phyloP scores from a whole-genome alignment of 306 rosid genomes.

The Adenanthera pavonina region DNA sequence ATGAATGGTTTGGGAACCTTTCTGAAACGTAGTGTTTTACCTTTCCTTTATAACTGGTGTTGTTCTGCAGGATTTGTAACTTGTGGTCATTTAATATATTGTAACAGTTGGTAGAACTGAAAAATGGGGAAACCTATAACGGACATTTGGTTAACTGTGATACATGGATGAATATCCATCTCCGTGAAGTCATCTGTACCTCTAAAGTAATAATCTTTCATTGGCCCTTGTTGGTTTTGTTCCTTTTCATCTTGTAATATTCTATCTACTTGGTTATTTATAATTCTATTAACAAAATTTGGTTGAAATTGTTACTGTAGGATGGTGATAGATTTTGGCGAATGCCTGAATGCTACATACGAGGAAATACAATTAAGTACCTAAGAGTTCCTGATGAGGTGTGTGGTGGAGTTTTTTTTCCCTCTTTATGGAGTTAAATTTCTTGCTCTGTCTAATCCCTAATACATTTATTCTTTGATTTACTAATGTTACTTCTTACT shows the following conservation, averaged over 20 bases:
- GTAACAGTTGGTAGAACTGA: constrained; percentile 86
- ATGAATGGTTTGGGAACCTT: background rate
- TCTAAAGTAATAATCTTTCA: constrained; percentile 67
- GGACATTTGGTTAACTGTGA: constrained; percentile 99
- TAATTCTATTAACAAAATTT: background rate
- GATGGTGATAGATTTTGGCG: constrained; percentile 98
- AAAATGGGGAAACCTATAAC: constrained; percentile 98
- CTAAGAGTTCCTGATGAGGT: constrained; percentile 99
- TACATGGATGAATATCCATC: constrained; percentile 99
- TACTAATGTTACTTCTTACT: constrained; percentile 28
- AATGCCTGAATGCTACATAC: constrained; percentile 95
- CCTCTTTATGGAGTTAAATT: constrained; percentile 36
- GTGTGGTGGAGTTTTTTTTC: background rate
- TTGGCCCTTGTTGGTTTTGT: background rate
- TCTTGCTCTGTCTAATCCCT: background rate
- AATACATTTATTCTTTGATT: constrained; percentile 27
- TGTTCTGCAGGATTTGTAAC: constrained; percentile 38
- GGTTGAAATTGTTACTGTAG: constrained; percentile 48
- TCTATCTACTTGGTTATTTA: constrained; percentile 9
- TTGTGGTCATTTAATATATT: constrained; percentile 28
- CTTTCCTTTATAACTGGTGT: constrained; percentile 21
- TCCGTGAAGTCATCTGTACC: constrained; percentile 96
- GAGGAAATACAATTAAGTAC: constrained; percentile 95
- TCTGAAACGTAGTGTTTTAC: background rate
- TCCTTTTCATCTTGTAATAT: background rate